These are phyloP conservation scores for Penicillium lividum DNA, from an alignment of 495 filamentous ascomycete genomes.

Conservation along the genomic window DNA sequence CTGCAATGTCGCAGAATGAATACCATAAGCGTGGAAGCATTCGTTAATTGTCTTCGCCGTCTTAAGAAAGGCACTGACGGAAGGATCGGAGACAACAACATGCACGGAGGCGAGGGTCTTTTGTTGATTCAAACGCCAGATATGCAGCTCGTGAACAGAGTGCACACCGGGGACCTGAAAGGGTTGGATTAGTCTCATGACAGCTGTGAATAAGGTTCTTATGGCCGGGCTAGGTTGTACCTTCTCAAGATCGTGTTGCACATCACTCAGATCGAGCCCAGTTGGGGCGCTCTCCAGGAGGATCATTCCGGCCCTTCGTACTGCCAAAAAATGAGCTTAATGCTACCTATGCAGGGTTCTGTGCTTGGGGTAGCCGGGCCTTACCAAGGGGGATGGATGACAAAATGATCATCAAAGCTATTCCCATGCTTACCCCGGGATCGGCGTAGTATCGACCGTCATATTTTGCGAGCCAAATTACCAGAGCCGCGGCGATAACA, in stretches of 20 bases:
- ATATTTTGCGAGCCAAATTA: constrained; percentile 45
- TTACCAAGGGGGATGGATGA: constrained; percentile 44
- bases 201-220: not conserved
- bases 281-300: constrained; percentile 82
- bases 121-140: constrained; percentile 54
- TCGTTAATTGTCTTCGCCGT: constrained; percentile 45
- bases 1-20: constrained; percentile 53
- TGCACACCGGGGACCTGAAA: constrained; percentile 44
- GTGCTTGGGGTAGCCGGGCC: not conserved
- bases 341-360: not conserved
- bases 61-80: constrained; percentile 37
- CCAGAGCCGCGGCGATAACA: constrained; percentile 46
- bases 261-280: constrained; percentile 70
- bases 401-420: constrained; percentile 45
- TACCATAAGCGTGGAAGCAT: constrained; percentile 55
- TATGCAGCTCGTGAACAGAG: constrained; percentile 53
- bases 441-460: constrained; percentile 50
- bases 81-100: constrained; percentile 42
- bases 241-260: constrained; percentile 68
- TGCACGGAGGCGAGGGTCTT: constrained; percentile 53
- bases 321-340: constrained; percentile 24
- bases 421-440: constrained; percentile 47
- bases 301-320: constrained; percentile 52
- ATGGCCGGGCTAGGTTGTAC: constrained; percentile 18
- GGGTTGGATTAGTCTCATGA: not conserved